phyloP scores from a whole-genome alignment of 192 early-diverging fungal genomes.

The Umbelopsis sp. region DNA sequence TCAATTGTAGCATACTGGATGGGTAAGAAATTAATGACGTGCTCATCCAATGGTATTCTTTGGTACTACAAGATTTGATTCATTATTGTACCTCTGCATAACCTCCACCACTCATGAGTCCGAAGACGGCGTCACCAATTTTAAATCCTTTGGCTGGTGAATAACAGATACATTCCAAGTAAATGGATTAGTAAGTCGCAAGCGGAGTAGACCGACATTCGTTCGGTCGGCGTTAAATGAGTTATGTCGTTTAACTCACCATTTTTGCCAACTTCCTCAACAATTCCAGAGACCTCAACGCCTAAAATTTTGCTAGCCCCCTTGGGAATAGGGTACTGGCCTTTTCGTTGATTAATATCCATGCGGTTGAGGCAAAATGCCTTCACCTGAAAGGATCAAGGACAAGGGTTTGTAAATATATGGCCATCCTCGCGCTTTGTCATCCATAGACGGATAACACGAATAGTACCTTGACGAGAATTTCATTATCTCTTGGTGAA shows the following conservation, averaged over 20 bases:
- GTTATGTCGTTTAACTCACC: slow-evolving; percentile 24
- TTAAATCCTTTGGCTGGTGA: slow-evolving; percentile 48
- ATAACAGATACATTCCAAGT: background rate
- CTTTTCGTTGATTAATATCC: slow-evolving; percentile 76
- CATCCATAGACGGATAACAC: background rate
- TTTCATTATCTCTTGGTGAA: slow-evolving; percentile 38
- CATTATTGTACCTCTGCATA: slow-evolving; percentile 60
- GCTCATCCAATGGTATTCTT: background rate
- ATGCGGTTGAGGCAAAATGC: slow-evolving; percentile 75
- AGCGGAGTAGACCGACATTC: background rate
- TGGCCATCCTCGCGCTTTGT: background rate
- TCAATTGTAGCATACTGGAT: slow-evolving; percentile 67
- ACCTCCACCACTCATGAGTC: slow-evolving; percentile 72
- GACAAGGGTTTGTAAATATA: background rate
- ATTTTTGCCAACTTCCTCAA: slow-evolving; percentile 49
- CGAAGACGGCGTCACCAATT: slow-evolving; percentile 71
- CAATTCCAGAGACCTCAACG: slow-evolving; percentile 71
- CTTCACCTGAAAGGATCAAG: slow-evolving; percentile 33
- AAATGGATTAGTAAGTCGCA: background rate
- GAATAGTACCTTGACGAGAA: slow-evolving; percentile 50
- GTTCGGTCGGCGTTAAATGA: background rate
- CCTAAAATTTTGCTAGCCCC: slow-evolving; percentile 69
- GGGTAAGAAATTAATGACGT: background rate
- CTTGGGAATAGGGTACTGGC: slow-evolving; percentile 66
- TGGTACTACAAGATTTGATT: background rate